Percentiles rank a stretch among this genome's conserved stretches.
phyloP scores from a whole-genome alignment of 192 early-diverging fungal genomes.

The Umbelopsis vinacea region DNA sequence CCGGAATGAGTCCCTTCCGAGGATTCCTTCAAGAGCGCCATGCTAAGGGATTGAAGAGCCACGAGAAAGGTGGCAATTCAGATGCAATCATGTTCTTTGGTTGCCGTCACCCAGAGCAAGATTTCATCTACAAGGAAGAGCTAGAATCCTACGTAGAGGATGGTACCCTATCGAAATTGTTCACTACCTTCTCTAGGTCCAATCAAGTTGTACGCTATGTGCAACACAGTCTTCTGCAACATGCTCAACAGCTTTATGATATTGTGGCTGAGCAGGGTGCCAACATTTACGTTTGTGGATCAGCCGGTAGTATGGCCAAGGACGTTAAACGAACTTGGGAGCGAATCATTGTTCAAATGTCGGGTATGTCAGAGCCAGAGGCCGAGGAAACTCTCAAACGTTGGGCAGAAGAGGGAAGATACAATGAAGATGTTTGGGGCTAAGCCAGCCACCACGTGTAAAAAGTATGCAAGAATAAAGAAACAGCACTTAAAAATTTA shows the following conservation, averaged over 20 bases:
- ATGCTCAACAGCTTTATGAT: constrained; percentile 26
- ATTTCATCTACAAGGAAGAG: constrained; percentile 74
- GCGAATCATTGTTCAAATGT: constrained; percentile 20
- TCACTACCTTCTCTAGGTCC: constrained; percentile 67
- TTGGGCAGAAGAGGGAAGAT: constrained; percentile 27
- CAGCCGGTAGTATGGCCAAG: constrained; percentile 32
- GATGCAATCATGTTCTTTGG: constrained; percentile 75
- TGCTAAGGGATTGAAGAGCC: constrained; percentile 35
- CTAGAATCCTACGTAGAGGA: constrained; percentile 52
- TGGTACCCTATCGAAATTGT: constrained; percentile 61
- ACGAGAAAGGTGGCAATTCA: constrained; percentile 60
- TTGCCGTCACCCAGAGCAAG: constrained; percentile 68
- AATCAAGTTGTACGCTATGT: constrained; percentile 34
- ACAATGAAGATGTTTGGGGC: constrained; percentile 43
- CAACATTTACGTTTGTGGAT: constrained; percentile 35
- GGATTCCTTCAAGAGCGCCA: constrained; percentile 71
- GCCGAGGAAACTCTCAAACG: constrained; percentile 25
- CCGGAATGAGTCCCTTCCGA: constrained; percentile 92
- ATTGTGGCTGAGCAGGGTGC: constrained; percentile 16
- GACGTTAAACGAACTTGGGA: constrained; percentile 35
- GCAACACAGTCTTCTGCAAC: constrained; percentile 32
- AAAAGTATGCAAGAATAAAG: neutral
- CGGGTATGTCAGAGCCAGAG: constrained; percentile 27
- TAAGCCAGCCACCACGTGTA: neutral
- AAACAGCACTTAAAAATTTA: too few species aligned